These are phyloP conservation scores for Piper longum DNA, from an alignment of 164 flowering plant species.

Conservation along the genomic window DNA sequence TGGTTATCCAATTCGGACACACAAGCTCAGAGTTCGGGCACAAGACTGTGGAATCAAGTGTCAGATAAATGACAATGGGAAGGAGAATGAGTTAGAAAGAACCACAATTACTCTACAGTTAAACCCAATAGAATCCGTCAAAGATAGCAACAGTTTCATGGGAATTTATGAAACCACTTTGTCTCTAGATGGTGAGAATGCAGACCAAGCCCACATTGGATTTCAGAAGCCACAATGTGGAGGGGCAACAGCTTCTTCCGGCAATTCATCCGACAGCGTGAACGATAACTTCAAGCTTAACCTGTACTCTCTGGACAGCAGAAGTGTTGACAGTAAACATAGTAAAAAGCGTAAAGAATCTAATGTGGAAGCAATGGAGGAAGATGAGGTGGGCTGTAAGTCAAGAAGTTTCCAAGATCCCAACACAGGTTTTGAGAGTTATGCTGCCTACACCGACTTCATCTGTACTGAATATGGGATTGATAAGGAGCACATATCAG, in stretches of 20 bases:
- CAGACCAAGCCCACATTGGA: constrained; percentile 3
- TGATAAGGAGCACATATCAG: constrained; percentile 19
- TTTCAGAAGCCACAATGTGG: constrained; percentile 6
- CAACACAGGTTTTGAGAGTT: constrained; percentile 16
- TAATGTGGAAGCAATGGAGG: neutral
- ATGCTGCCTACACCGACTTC: constrained; percentile 19
- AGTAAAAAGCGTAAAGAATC: neutral
- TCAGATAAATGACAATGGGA: neutral
- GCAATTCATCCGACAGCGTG: constrained; percentile 6
- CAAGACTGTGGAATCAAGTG: constrained; percentile 1
- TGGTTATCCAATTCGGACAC: constrained; percentile 44
- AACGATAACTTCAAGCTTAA: constrained; percentile 10
- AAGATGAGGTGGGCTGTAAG: neutral
- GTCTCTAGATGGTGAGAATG: constrained; percentile 14
- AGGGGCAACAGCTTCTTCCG: constrained; percentile 23
- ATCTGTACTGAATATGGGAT: constrained; percentile 14
- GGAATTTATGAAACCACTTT: constrained; percentile 23
- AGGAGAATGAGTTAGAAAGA: neutral
- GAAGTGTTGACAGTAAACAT: neutral
- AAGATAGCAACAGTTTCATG: constrained; percentile 38
- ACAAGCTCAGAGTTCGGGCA: constrained; percentile 18
- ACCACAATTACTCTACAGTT: neutral
- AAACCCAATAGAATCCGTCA: constrained; percentile 20
- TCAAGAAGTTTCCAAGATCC: constrained; percentile 13
- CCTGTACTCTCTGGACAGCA: constrained; percentile 12